phyloP scores from a whole-genome alignment of 2,329 filamentous ascomycete genomes.

The Colletotrichum somersetense region DNA sequence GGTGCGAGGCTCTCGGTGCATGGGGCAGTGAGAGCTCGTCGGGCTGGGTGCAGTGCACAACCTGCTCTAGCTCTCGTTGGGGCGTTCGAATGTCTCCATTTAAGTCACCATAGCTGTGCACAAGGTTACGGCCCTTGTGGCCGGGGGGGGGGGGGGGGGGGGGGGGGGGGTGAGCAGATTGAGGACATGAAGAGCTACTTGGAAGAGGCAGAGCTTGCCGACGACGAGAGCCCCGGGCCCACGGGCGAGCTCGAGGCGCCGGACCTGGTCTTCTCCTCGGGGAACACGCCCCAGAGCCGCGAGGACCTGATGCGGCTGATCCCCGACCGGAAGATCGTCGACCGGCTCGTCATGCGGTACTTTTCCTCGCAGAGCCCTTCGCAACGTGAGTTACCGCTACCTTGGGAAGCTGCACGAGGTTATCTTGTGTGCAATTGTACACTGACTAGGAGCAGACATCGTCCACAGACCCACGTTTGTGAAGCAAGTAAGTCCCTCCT shows the following conservation, averaged over 20 bases:
- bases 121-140: too few relatives aligned
- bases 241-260: constrained; percentile 53
- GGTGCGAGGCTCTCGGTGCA: too few relatives aligned
- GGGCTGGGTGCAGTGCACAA: too few relatives aligned
- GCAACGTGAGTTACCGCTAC: constrained; percentile 55
- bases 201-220: constrained; percentile 58
- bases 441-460: constrained; percentile 55
- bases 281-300: constrained; percentile 55
- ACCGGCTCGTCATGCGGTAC: constrained; percentile 65
- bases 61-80: too few relatives aligned
- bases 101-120: too few relatives aligned
- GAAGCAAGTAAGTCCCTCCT: constrained; percentile 52
- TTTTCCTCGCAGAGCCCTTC: constrained; percentile 67
- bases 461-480: constrained; percentile 67
- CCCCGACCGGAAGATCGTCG: constrained; percentile 60
- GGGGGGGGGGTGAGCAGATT: constrained; percentile 56
- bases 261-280: constrained; percentile 59
- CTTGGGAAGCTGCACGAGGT: not conserved
- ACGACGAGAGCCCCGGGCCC: constrained; percentile 51
- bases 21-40: too few relatives aligned
- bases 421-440: constrained; percentile 27
- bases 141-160: too few relatives aligned
- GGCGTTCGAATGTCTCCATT: too few relatives aligned
- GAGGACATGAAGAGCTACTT: constrained; percentile 71
- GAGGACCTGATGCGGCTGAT: constrained; percentile 62